A percentile compares a stretch with the other conserved stretches of the same genome.
These are phyloP conservation scores for Pichia sp. DNA, from an alignment of 1,139 yeast species.

Conservation along the genomic window DNA sequence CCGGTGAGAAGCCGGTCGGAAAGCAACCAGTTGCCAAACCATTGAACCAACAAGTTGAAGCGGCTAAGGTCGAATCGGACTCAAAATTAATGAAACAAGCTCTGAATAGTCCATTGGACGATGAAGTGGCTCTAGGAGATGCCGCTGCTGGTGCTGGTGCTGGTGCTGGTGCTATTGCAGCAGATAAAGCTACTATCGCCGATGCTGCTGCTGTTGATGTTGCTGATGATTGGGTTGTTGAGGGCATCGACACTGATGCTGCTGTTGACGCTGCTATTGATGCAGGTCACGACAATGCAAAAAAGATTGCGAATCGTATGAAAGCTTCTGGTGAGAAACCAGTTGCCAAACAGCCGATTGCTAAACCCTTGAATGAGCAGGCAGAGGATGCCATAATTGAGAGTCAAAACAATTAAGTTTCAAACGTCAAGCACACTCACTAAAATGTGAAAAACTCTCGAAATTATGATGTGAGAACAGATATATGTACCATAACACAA, in stretches of 20 bases:
- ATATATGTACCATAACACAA: background rate
- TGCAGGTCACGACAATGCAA: conserved; percentile 7
- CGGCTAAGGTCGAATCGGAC: conserved; percentile 8
- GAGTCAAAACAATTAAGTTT: background rate
- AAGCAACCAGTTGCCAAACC: conserved; percentile 28
- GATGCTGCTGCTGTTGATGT: background rate
- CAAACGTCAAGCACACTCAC: background rate
- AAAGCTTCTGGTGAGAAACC: conserved; percentile 26
- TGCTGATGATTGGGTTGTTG: background rate
- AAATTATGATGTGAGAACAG: background rate
- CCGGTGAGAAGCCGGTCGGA: conserved; percentile 24
- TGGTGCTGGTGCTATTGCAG: background rate
- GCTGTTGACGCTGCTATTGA: conserved; percentile 17
- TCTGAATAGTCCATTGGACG: background rate
- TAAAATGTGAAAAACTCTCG: background rate
- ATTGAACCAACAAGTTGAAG: conserved; percentile 23
- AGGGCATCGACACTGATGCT: conserved; percentile 8
- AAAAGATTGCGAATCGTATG: conserved; percentile 19
- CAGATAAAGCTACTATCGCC: background rate
- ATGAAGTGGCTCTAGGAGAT: conserved; percentile 3
- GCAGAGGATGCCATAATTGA: conserved; percentile 12
- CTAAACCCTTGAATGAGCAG: conserved; percentile 17
- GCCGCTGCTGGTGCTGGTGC: conserved; percentile 12
- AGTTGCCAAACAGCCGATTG: conserved; percentile 24
- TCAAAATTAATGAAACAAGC: background rate